Evolutionary conservation across 495 filamentous ascomycete genomes (phyloP).

Genomic region (Penicillium bialowiezense): DNA sequence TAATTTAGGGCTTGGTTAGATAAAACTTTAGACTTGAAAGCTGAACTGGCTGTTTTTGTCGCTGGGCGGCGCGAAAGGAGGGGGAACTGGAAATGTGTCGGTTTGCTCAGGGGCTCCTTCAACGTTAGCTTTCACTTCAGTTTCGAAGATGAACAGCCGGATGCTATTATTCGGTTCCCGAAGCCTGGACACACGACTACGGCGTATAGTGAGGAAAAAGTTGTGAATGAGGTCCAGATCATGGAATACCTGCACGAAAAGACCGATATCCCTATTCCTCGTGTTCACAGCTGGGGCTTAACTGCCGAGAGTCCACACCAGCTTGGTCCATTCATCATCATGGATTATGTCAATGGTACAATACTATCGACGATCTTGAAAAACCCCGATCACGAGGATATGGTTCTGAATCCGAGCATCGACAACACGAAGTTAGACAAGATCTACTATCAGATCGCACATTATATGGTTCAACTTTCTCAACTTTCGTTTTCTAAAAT

Average conservation of each 20-base stretch:
- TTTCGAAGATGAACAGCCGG: slow-evolving; percentile 26
- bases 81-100: slow-evolving; percentile 22
- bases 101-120: slow-evolving; percentile 31
- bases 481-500: slow-evolving; percentile 33
- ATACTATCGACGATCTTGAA: slow-evolving; percentile 28
- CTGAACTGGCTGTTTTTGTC: slow-evolving; percentile 24
- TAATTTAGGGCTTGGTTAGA: slow-evolving; percentile 14
- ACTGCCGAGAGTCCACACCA: slow-evolving; percentile 31
- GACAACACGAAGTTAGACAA: no score
- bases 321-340: slow-evolving; percentile 42
- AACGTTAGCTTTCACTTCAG: slow-evolving; percentile 37
- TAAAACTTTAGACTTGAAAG: slow-evolving; percentile 14
- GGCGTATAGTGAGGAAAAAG: slow-evolving; percentile 34
- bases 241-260: slow-evolving; percentile 35
- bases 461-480: slow-evolving; percentile 38
- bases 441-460: slow-evolving; percentile 35
- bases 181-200: slow-evolving; percentile 27
- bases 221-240: slow-evolving; percentile 36
- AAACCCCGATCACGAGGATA: slow-evolving; percentile 28
- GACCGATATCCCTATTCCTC: slow-evolving; percentile 38
- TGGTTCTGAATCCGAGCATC: slow-evolving; percentile 33
- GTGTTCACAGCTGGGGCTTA: slow-evolving; percentile 32
- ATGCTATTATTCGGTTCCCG: slow-evolving; percentile 35
- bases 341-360: slow-evolving; percentile 36
- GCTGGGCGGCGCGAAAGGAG: slow-evolving; percentile 22